These are phyloP conservation scores for Boletus huronensis DNA, from an alignment of 768 basidiomycete genomes.

Conservation along the genomic window DNA sequence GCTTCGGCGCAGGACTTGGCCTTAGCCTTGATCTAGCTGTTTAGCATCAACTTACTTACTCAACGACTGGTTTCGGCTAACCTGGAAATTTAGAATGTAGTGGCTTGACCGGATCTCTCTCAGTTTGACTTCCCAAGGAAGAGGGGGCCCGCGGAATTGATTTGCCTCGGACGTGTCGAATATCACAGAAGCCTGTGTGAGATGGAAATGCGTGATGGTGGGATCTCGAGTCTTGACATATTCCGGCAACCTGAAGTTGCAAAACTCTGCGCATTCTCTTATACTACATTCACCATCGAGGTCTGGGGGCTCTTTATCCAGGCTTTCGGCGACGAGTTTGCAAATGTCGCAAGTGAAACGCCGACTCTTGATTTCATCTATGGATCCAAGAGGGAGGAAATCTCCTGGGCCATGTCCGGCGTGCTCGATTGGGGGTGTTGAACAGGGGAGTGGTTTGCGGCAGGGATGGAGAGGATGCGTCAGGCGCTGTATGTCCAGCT, in stretches of 20 bases:
- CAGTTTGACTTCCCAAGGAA: conserved; percentile 11
- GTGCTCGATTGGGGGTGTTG: background rate
- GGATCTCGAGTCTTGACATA: conserved; percentile 1
- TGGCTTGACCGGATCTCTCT: background rate
- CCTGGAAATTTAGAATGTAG: conserved; percentile 10
- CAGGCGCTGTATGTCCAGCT: background rate
- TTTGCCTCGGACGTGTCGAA: background rate
- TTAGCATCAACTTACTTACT: background rate
- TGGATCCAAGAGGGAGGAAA: conserved; percentile 4
- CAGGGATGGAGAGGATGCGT: conserved; percentile 3
- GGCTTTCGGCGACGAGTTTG: conserved; percentile 7
- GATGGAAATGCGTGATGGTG: conserved; percentile 12
- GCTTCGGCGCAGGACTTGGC: background rate
- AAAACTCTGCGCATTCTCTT: background rate
- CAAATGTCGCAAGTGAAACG: conserved; percentile 11
- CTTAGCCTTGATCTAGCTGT: background rate
- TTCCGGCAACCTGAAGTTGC: conserved; percentile 6
- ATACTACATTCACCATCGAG: conserved; percentile 7
- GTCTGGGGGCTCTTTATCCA: conserved; percentile 9
- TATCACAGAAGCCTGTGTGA: conserved; percentile 7
- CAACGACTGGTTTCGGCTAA: background rate
- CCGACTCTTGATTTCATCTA: conserved; percentile 14
- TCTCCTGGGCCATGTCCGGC: too few species aligned
- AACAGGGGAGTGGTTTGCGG: background rate
- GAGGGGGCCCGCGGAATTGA: background rate